Percentiles rank a stretch among this genome's conserved stretches.
Conservation (phyloP, 257 asterid species). For the Ilex asprella region DNA sequence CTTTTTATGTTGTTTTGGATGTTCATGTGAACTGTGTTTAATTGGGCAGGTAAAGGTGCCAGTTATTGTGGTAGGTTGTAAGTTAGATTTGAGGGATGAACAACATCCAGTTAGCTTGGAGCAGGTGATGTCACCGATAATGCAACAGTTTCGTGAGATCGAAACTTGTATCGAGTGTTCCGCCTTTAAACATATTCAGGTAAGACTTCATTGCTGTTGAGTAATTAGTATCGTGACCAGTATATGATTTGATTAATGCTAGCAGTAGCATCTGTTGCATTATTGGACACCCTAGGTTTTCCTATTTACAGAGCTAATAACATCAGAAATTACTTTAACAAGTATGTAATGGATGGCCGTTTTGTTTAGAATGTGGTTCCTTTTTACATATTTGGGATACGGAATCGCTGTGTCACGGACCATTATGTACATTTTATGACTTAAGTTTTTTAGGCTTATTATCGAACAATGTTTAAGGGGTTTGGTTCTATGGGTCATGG, state of each 20-base stretch:
- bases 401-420: background rate
- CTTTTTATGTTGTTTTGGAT: background rate
- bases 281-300: background rate
- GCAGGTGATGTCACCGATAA: slow-evolving; percentile 95
- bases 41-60: slow-evolving; percentile 78
- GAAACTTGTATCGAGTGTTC: slow-evolving; percentile 99
- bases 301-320: background rate
- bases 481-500: background rate
- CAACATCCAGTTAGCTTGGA: slow-evolving; percentile 69
- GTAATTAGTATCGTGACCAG: background rate
- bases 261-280: background rate
- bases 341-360: too few relatives aligned
- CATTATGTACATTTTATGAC: too few relatives aligned
- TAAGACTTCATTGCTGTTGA: slow-evolving; percentile 10
- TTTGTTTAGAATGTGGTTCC: background rate
- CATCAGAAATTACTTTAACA: background rate
- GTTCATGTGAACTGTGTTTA: background rate
- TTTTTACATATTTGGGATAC: background rate
- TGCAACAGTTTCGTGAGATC: slow-evolving; percentile 97
- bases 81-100: slow-evolving; percentile 85
- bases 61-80: slow-evolving; percentile 96
- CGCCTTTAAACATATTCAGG: slow-evolving; percentile 74
- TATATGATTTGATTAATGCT: too few relatives aligned
- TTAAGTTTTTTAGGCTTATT: too few relatives aligned
- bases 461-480: background rate